phyloP scores from a whole-genome alignment of 805 yeast species.

The Candida verbasci region DNA sequence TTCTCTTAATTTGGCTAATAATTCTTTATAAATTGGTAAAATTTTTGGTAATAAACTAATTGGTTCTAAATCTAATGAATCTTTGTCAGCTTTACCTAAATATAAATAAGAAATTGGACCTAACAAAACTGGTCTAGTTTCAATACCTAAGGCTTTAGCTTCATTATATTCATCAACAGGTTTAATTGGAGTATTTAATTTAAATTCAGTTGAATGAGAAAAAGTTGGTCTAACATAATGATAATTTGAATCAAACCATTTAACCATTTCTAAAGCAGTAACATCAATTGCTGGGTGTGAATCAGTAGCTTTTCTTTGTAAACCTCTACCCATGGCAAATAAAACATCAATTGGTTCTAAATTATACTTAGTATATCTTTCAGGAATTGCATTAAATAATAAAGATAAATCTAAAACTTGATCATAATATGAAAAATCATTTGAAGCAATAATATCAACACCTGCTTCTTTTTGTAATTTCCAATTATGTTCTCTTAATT shows the following conservation, averaged over 20 bases:
- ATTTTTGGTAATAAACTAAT: constrained; percentile 82
- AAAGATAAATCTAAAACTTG: constrained; percentile 91
- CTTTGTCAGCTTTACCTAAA: constrained; percentile 98
- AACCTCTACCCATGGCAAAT: constrained; percentile 99
- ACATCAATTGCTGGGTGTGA: constrained; percentile 89
- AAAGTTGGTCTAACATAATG: constrained; percentile 99
- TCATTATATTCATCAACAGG: constrained; percentile 97
- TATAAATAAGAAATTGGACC: constrained; percentile 95
- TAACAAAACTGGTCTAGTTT: constrained; percentile 94
- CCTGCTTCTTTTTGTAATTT: constrained; percentile 95
- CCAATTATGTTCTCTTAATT: constrained; percentile 95
- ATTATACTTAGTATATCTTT: constrained; percentile 89
- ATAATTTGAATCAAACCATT: constrained; percentile 99
- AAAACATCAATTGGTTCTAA: constrained; percentile 85
- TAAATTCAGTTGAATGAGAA: constrained; percentile 91
- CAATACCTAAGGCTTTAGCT: constrained; percentile 94
- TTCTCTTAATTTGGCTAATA: constrained; percentile 77
- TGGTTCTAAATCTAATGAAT: constrained; percentile 92
- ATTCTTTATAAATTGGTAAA: constrained; percentile 88
- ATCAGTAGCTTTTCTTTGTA: constrained; percentile 93
- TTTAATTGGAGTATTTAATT: constrained; percentile 73
- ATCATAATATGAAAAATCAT: constrained; percentile 97
- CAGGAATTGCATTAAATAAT: constrained; percentile 93
- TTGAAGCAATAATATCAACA: constrained; percentile 94
- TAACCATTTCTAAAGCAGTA: constrained; percentile 98